These are phyloP conservation scores for Blastocystis sp. DNA, from an alignment of 352 stramenopile species.

Conservation along the genomic window DNA sequence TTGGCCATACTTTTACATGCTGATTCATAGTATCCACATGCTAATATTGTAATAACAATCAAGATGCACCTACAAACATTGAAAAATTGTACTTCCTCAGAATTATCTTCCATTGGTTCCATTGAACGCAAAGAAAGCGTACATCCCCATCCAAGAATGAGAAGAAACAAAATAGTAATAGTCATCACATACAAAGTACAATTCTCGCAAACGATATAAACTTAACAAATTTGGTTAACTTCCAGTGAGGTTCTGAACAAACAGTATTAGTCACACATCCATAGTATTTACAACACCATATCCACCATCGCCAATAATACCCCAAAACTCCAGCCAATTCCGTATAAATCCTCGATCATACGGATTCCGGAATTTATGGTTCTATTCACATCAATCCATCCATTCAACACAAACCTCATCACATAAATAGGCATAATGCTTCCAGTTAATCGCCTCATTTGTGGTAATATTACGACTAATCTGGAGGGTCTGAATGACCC, in stretches of 20 bases:
- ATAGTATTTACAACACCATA: conserved; percentile 13
- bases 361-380: conserved; percentile 56
- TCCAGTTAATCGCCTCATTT: conserved; percentile 67
- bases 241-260: not conserved
- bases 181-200: too few relatives aligned
- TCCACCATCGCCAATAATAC: conserved; percentile 12
- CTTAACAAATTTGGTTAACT: not conserved
- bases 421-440: conserved; percentile 63
- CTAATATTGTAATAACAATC: too few relatives aligned
- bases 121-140: too few relatives aligned
- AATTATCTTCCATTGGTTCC: too few relatives aligned
- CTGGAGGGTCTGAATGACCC: conserved; percentile 10
- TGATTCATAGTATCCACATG: too few relatives aligned
- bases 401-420: not conserved
- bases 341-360: conserved; percentile 62
- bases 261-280: not conserved
- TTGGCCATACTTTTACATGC: too few relatives aligned
- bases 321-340: conserved; percentile 68
- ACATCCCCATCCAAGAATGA: not conserved
- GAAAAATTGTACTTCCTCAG: too few relatives aligned
- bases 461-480: conserved; percentile 63
- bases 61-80: too few relatives aligned
- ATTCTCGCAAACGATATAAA: too few relatives aligned
- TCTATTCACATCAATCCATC: not conserved
- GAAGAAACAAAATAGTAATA: not conserved